These are phyloP conservation scores for Aechmea fasciata DNA, from an alignment of 176 grass and related monocot species.

Conservation along the genomic window DNA sequence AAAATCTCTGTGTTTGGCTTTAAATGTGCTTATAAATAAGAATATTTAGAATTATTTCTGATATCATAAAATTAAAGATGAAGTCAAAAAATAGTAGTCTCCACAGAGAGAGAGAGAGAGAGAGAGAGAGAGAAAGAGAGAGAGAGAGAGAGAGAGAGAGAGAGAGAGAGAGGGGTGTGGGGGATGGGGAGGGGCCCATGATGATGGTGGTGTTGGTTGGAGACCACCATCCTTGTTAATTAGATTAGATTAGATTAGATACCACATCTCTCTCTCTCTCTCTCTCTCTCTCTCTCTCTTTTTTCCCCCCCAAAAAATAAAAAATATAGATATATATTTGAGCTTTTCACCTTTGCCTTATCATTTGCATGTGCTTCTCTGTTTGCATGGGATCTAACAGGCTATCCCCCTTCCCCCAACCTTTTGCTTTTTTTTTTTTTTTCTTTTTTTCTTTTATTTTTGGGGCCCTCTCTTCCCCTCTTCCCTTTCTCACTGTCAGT, in stretches of 20 bases:
- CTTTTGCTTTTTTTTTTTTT: no score
- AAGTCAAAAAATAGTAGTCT: slow-evolving; percentile 15
- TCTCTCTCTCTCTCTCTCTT: not conserved
- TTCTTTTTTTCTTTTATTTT: no score
- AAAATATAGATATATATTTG: no score
- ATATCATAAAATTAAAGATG: slow-evolving; percentile 13
- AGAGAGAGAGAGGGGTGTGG: slow-evolving; percentile 14
- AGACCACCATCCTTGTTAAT: slow-evolving; percentile 16
- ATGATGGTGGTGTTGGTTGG: slow-evolving; percentile 27
- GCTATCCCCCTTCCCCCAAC: no score
- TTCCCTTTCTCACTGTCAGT: not conserved
- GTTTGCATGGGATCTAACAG: not conserved
- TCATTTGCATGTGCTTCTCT: not conserved
- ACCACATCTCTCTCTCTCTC: slow-evolving; percentile 14
- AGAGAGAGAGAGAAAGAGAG: slow-evolving; percentile 16
- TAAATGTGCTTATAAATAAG: slow-evolving; percentile 8
- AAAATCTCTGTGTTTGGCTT: not conserved
- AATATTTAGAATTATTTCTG: not conserved
- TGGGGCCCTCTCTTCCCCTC: not conserved
- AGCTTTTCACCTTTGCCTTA: not conserved
- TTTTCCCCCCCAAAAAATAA: not conserved
- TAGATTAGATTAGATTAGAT: not conserved
- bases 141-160: slow-evolving; percentile 19
- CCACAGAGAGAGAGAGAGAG: slow-evolving; percentile 13
- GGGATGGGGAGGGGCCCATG: not conserved